A percentile compares a stretch with the other conserved stretches of the same genome.
Conservation (phyloP, 495 filamentous ascomycete genomes). For the Friedmanniomyces endolithicus region DNA sequence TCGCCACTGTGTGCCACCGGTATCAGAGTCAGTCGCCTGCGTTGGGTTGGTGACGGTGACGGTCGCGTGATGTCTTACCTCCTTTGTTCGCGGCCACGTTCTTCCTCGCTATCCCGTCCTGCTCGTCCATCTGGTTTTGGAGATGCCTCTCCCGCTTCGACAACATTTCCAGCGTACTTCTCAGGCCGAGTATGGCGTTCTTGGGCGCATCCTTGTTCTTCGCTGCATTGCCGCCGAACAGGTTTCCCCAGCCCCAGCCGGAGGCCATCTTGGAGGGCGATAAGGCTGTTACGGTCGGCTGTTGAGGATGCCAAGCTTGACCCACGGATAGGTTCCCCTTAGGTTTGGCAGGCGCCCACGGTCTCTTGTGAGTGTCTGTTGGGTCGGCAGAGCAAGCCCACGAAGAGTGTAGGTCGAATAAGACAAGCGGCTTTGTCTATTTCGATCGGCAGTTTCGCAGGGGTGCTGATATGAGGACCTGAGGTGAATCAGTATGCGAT, state of each 20-base stretch:
- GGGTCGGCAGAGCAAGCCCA: background rate
- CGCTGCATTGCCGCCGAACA: constrained; percentile 46
- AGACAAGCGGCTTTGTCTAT: background rate
- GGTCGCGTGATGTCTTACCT: constrained; percentile 43
- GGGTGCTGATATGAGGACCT: background rate
- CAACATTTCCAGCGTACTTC: constrained; percentile 88
- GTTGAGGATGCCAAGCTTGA: too few relatives aligned
- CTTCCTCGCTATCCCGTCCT: constrained; percentile 85
- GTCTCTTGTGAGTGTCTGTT: too few relatives aligned
- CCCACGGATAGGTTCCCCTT: too few relatives aligned
- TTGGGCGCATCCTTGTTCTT: constrained; percentile 90
- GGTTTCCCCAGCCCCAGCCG: constrained; percentile 31
- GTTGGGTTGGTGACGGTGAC: background rate
- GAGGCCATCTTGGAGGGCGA: constrained; percentile 1
- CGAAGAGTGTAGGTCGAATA: background rate
- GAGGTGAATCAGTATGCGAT: background rate
- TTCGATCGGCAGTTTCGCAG: background rate
- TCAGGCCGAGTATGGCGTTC: constrained; percentile 84
- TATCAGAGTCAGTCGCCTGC: background rate
- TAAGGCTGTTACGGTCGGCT: background rate
- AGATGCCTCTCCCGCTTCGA: constrained; percentile 91
- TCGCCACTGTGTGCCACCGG: constrained; percentile 51
- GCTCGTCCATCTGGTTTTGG: constrained; percentile 81
- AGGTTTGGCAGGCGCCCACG: too few relatives aligned
- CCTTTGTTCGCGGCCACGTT: constrained; percentile 81